Evolutionary conservation across 176 grass and related monocot genomes (phyloP).

Genomic region (Eragrostis nindensis): DNA sequence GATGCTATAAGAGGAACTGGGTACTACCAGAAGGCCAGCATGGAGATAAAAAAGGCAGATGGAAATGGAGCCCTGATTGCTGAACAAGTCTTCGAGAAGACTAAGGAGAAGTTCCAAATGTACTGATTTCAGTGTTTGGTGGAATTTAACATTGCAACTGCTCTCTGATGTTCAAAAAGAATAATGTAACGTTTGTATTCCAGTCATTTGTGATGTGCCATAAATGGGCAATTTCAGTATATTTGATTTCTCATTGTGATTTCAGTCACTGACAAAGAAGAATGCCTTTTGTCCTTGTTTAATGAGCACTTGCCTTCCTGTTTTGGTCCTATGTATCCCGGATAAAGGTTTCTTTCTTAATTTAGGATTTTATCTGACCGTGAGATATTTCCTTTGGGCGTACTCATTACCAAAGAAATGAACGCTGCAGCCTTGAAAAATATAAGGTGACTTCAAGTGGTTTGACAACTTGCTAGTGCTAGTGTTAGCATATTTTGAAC

Average conservation of each 20-base stretch:
- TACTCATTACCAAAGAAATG: not conserved
- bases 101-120: constrained; percentile 92
- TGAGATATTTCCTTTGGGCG: not conserved
- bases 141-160: constrained; percentile 40
- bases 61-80: constrained; percentile 89
- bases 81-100: constrained; percentile 95
- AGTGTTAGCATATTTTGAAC: no score
- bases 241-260: constrained; percentile 11
- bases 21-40: constrained; percentile 81
- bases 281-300: not conserved
- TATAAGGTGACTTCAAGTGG: not conserved
- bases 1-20: constrained; percentile 84
- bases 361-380: not conserved
- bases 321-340: not conserved
- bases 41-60: constrained; percentile 83
- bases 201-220: not conserved
- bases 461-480: not conserved
- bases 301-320: not conserved
- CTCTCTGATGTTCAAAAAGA: constrained; percentile 32
- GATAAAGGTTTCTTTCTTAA: not conserved
- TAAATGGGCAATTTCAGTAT: constrained; percentile 37
- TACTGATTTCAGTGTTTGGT: constrained; percentile 50
- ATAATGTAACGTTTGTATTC: constrained; percentile 35
- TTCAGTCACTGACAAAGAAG: constrained; percentile 13
- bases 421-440: not conserved